These are phyloP conservation scores for Blastocystis sp. DNA, from an alignment of 352 stramenopile genomes.

Conservation along the genomic window DNA sequence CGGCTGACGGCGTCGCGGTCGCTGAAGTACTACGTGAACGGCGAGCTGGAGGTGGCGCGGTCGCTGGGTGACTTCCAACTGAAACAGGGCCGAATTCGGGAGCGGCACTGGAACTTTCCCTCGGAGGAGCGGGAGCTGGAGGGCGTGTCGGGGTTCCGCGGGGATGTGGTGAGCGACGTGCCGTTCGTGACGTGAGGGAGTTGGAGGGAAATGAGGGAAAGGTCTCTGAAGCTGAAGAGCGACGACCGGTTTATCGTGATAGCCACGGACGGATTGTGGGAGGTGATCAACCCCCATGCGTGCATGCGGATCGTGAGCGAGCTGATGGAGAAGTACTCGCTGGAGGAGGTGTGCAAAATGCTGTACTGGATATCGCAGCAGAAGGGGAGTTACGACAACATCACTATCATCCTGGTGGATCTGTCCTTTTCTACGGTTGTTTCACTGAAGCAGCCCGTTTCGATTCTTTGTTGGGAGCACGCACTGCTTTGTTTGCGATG, in stretches of 20 bases:
- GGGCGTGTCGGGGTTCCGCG: constrained; percentile 25
- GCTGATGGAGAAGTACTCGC: constrained; percentile 22
- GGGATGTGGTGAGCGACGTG: constrained; percentile 28
- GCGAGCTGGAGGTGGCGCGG: constrained; percentile 54
- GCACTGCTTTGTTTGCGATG: too few relatives aligned
- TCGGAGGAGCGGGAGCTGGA: constrained; percentile 2
- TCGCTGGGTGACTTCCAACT: constrained; percentile 51
- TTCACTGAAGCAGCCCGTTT: neutral
- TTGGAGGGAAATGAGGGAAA: neutral
- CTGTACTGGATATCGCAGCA: constrained; percentile 50
- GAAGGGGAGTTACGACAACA: constrained; percentile 42
- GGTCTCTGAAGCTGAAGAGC: neutral
- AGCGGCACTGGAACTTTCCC: constrained; percentile 29
- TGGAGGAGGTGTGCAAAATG: constrained; percentile 32
- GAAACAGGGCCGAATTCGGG: constrained; percentile 20
- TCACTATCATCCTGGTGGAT: constrained; percentile 48
- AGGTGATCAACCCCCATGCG: constrained; percentile 52
- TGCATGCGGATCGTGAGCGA: constrained; percentile 36
- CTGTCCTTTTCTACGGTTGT: constrained; percentile 30
- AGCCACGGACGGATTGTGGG: constrained; percentile 57
- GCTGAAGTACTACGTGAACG: constrained; percentile 56
- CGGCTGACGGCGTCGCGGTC: neutral
- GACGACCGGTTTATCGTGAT: constrained; percentile 46
- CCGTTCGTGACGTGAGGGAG: constrained; percentile 30
- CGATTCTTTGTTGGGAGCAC: neutral